Evolutionary conservation across 2,329 filamentous ascomycete species (phyloP).

Genomic region (Orbilia blumenaviensis): DNA sequence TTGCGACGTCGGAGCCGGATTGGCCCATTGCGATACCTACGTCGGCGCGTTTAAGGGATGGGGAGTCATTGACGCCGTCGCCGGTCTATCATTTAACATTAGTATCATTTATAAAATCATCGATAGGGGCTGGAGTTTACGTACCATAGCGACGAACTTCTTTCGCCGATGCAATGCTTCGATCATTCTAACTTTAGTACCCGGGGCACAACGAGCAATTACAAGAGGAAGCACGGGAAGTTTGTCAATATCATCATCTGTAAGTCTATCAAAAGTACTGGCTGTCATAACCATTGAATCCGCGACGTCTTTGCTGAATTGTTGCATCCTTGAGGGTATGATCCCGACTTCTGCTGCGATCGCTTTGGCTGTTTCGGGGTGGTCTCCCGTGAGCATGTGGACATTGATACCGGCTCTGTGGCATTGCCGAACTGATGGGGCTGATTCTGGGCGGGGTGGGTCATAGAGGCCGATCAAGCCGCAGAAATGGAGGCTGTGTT

Average conservation of each 20-base stretch:
- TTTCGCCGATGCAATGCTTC: constrained; percentile 81
- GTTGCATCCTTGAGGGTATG: constrained; percentile 71
- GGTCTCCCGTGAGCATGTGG: constrained; percentile 86
- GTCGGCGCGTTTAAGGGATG: constrained; percentile 80
- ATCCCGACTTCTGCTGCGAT: constrained; percentile 84
- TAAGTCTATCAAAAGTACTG: constrained; percentile 78
- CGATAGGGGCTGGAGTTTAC: constrained; percentile 16
- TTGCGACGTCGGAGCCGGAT: constrained; percentile 83
- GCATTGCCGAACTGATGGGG: constrained; percentile 74
- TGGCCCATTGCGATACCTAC: constrained; percentile 88
- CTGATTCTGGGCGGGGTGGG: constrained; percentile 82
- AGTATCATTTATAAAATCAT: too few species aligned
- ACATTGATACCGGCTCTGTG: constrained; percentile 78
- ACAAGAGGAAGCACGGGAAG: constrained; percentile 80
- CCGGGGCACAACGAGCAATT: constrained; percentile 82
- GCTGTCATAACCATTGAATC: constrained; percentile 77
- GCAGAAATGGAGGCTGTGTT: constrained; percentile 74
- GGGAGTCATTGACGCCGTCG: constrained; percentile 87
- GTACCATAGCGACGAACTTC: constrained; percentile 78
- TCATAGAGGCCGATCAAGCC: constrained; percentile 87
- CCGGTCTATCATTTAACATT: constrained; percentile 66
- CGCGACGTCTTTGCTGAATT: constrained; percentile 70
- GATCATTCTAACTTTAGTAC: constrained; percentile 90
- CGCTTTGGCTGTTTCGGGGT: constrained; percentile 78
- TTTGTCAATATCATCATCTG: constrained; percentile 77